Evolutionary conservation across 345 rosid genomes (phyloP), one percentile per base, ranked within the genome.

Genomic region (Hibiscus trionum): DNA sequence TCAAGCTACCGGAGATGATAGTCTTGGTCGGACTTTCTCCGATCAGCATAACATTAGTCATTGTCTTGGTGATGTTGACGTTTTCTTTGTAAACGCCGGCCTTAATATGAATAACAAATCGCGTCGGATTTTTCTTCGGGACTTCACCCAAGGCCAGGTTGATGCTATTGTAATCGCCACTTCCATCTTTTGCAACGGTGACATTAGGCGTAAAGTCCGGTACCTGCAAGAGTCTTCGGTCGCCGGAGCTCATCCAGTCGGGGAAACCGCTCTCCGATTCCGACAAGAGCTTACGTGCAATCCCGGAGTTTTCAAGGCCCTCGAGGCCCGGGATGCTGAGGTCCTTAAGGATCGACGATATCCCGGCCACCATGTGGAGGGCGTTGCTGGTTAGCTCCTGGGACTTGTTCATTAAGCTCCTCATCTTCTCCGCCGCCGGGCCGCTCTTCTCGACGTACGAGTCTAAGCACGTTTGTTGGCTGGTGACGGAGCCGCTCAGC

Each of bases 401-500:
- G 4, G 94, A 79, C n/a, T 73, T 67, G 50, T 68, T 49, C 71
- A 91, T 61, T 24, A 87, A 26, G 6, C 67, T 59, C 57, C 64
- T 75, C 90, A 94, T 87, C 15, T 87, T 88, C 16, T 76, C 29
- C 0, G 77, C 84, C 0, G 87, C 86, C 0, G 61, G 57, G 1
- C 80, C 80, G 1, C 86, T 84, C 1, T 87, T 82, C 76, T 94
- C 88, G 14, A 69, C 75, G 60, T 91, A 91, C 3, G 85, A 83
- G 9, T 91, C 96, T 8, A 88, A 21, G 72, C 98, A 94, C 2
- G 89, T 91, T 31, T 90, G 83, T 62, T 91, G 91, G 78, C 82
- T 88, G 0, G 96, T 91, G 15, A 85, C 59, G 27, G 98, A 80
- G 26, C 90, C 97, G 56, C 94, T 88, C 10, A 91, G 84, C 97